Evolutionary conservation across 106 monocot species (phyloP).

Genomic region (Dioscorea zingiberensis): DNA sequence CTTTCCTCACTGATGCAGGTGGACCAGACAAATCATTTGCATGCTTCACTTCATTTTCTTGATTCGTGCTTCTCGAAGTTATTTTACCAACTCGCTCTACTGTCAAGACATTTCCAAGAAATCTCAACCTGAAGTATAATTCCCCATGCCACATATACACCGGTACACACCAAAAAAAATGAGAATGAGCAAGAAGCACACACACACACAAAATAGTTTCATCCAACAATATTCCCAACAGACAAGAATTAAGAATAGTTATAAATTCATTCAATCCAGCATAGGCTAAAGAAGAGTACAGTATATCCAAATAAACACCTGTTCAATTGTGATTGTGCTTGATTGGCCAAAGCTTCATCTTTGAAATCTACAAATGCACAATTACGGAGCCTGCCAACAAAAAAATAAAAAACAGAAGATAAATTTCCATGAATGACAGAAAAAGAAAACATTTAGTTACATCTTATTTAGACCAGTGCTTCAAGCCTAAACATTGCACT

Average conservation of each 20-base stretch:
- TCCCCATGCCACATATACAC: background rate
- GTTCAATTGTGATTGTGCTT: conserved; percentile 76
- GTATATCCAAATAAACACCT: conserved; percentile 28
- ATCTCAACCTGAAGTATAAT: conserved; percentile 47
- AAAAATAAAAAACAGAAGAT: background rate
- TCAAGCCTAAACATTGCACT: no score
- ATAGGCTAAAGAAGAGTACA: no score
- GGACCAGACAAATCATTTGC: conserved; percentile 10
- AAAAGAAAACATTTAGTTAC: no score
- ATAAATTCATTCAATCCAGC: no score
- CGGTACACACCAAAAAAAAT: background rate
- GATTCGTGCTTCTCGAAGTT: conserved; percentile 16
- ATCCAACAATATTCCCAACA: no score
- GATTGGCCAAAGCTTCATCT: conserved; percentile 65
- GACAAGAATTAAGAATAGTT: no score
- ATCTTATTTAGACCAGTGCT: no score
- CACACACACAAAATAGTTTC: no score
- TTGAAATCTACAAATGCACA: conserved; percentile 94
- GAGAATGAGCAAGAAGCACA: background rate
- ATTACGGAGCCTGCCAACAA: conserved; percentile 60
- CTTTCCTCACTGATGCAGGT: conserved; percentile 11
- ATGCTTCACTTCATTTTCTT: conserved; percentile 16
- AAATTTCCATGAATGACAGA: background rate
- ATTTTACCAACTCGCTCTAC: conserved; percentile 54
- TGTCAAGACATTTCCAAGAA: conserved; percentile 71